These are phyloP conservation scores for Discostella pseudostelligera DNA, from an alignment of 108 stramenopile genomes.

Conservation along the genomic window DNA sequence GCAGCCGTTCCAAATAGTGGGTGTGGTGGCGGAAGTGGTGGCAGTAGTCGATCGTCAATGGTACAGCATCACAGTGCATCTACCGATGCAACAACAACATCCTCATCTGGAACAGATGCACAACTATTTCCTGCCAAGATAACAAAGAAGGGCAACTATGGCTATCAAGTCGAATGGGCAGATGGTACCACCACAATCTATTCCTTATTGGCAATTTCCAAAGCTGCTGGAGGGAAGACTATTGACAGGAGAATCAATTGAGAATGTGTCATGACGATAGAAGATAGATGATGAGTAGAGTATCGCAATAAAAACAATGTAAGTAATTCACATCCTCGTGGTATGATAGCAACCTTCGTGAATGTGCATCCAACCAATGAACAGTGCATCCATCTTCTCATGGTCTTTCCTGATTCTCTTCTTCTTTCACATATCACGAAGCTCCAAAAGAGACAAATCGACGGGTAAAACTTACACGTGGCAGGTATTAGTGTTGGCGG, in stretches of 20 bases:
- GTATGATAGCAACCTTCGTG: not conserved
- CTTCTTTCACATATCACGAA: too few relatives aligned
- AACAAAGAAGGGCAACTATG: slow-evolving; percentile 77
- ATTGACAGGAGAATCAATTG: slow-evolving; percentile 3
- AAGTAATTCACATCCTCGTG: too few relatives aligned
- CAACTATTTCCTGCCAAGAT: slow-evolving; percentile 60
- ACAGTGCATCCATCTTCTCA: too few relatives aligned
- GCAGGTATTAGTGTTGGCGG: too few relatives aligned
- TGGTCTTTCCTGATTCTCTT: too few relatives aligned
- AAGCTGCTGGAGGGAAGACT: slow-evolving; percentile 67
- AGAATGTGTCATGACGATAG: too few relatives aligned
- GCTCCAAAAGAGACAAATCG: too few relatives aligned
- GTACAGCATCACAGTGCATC: slow-evolving; percentile 35
- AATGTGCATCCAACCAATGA: not conserved
- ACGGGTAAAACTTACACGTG: too few relatives aligned
- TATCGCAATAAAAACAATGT: too few relatives aligned
- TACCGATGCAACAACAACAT: slow-evolving; percentile 6
- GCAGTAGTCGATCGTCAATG: slow-evolving; percentile 25
- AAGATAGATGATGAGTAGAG: too few relatives aligned
- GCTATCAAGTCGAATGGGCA: slow-evolving; percentile 82
- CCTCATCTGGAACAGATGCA: slow-evolving; percentile 9
- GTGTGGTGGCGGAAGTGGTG: slow-evolving; percentile 30
- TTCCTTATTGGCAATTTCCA: slow-evolving; percentile 62
- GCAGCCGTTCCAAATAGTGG: not conserved
- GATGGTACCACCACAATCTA: slow-evolving; percentile 86